These are phyloP conservation scores for Diddensiella caesifluorescens DNA, from an alignment of 805 yeast species.

Conservation along the genomic window DNA sequence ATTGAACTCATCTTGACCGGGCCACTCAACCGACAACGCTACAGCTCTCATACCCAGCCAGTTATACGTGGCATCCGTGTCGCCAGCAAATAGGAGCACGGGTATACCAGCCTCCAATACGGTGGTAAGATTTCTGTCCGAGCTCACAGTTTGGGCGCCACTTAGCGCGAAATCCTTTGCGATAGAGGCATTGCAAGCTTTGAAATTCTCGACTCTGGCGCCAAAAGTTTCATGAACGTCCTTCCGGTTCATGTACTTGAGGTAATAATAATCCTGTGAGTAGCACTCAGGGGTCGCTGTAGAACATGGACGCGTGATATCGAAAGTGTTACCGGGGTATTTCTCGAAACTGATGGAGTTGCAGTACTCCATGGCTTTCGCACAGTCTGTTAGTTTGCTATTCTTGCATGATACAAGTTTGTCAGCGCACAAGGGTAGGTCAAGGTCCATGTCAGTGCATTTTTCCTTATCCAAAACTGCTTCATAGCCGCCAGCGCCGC, in stretches of 20 bases:
- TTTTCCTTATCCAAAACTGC: conserved; percentile 57
- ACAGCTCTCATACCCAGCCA: conserved; percentile 91
- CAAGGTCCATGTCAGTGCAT: conserved; percentile 58
- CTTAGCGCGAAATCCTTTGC: conserved; percentile 71
- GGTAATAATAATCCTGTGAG: conserved; percentile 64
- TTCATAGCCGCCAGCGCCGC: conserved; percentile 76
- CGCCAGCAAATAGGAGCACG: conserved; percentile 86
- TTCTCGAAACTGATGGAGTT: conserved; percentile 58
- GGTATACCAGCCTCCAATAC: conserved; percentile 69
- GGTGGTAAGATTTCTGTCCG: conserved; percentile 60
- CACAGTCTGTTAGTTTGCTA: conserved; percentile 64
- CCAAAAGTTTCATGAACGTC: conserved; percentile 76
- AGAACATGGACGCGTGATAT: conserved; percentile 47
- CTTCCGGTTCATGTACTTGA: conserved; percentile 65
- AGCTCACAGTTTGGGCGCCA: conserved; percentile 88
- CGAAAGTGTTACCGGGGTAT: conserved; percentile 64
- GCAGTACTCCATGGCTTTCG: conserved; percentile 82
- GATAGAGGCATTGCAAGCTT: conserved; percentile 54
- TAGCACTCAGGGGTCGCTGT: conserved; percentile 52
- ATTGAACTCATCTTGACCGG: conserved; percentile 48
- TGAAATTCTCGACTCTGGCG: conserved; percentile 69
- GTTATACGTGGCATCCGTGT: conserved; percentile 88
- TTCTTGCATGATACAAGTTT: conserved; percentile 63
- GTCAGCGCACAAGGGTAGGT: conserved; percentile 61
- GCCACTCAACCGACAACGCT: conserved; percentile 65